Evolutionary conservation across 2,329 filamentous ascomycete species (phyloP).

Genomic region (Arthroderma sp.): DNA sequence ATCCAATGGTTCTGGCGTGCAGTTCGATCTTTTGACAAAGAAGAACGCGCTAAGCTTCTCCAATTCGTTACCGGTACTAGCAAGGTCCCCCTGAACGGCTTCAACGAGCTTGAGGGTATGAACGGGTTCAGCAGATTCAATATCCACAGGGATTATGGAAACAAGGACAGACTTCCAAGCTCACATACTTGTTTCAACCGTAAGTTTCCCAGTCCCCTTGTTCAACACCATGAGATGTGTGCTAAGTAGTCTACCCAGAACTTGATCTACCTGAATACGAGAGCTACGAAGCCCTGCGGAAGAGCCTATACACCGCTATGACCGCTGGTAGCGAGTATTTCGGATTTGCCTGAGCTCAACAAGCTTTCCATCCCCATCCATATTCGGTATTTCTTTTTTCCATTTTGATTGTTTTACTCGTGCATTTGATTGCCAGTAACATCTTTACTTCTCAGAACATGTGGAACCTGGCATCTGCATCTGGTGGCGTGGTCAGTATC

Average conservation of each 20-base stretch:
- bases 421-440: slow-evolving; percentile 5
- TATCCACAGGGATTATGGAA: slow-evolving; percentile 94
- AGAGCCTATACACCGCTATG: slow-evolving; percentile 85
- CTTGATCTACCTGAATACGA: slow-evolving; percentile 98
- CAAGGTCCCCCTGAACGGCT: slow-evolving; percentile 95
- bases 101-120: slow-evolving; percentile 99
- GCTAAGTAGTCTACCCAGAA: slow-evolving; percentile 41
- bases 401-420: not conserved
- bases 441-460: slow-evolving; percentile 10
- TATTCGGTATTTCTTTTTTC: not conserved
- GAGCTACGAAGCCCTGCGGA: slow-evolving; percentile 78
- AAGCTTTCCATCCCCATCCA: not conserved
- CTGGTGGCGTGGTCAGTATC: slow-evolving; percentile 9
- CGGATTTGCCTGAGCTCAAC: slow-evolving; percentile 64
- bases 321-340: slow-evolving; percentile 97
- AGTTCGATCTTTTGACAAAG: slow-evolving; percentile 93
- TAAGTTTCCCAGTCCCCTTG: slow-evolving; percentile 42
- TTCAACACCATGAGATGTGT: not conserved
- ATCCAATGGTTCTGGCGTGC: slow-evolving; percentile 99
- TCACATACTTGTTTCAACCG: slow-evolving; percentile 99
- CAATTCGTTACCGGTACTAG: slow-evolving; percentile 98
- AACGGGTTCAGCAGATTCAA: slow-evolving; percentile 97
- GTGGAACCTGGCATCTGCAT: slow-evolving; percentile 8
- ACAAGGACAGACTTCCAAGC: slow-evolving; percentile 86
- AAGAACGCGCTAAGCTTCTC: slow-evolving; percentile 90